Percentiles rank a stretch among this genome's conserved stretches.
Conservation (phyloP, 345 rosid species). For the Citrus australasica region DNA sequence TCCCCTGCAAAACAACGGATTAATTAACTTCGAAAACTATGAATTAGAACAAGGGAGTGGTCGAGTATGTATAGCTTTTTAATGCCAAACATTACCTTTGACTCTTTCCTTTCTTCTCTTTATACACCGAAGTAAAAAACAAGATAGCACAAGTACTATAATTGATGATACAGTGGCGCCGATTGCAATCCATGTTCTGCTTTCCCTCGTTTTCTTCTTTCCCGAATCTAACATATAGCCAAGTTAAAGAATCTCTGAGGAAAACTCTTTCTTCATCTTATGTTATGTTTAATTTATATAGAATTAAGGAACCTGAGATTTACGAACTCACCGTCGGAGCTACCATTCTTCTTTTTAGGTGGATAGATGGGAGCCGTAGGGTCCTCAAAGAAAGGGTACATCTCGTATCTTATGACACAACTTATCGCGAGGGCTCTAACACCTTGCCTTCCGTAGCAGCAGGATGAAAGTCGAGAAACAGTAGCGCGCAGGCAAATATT, state of each 20-base stretch:
- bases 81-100: neutral
- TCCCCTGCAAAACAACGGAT: neutral
- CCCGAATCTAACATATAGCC: neutral
- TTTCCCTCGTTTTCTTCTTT: neutral
- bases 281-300: neutral
- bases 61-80: neutral
- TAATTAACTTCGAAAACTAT: neutral
- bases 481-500: neutral
- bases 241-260: neutral
- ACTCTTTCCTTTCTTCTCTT: constrained; percentile 1
- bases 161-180: neutral
- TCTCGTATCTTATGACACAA: constrained; percentile 15
- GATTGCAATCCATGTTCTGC: constrained; percentile 8
- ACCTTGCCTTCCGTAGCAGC: neutral
- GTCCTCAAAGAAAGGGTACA: neutral
- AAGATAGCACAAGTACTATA: neutral
- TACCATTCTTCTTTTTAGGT: neutral
- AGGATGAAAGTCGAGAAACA: neutral
- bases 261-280: neutral
- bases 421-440: constrained; percentile 10
- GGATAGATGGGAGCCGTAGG: neutral
- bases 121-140: neutral
- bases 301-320: neutral
- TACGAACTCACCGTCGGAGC: neutral
- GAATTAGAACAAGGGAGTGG: neutral